phyloP scores from a whole-genome alignment of 2,329 filamentous ascomycete species.

The Diaporthe vexans region DNA sequence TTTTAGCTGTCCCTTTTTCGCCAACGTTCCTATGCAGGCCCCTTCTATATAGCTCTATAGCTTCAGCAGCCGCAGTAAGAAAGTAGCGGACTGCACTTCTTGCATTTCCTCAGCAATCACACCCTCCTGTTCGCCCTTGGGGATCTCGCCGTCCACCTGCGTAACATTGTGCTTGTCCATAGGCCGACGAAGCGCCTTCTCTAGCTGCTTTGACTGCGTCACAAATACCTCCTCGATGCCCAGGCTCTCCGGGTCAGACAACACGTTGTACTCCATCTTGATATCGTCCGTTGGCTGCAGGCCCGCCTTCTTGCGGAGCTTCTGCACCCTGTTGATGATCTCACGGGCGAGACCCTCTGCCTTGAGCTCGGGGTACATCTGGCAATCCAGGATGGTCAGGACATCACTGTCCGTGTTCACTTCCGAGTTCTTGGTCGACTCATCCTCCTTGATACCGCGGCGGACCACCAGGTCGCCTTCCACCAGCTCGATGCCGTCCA shows the following conservation, averaged over 20 bases:
- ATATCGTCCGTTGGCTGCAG: slow-evolving; percentile 94
- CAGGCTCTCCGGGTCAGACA: slow-evolving; percentile 83
- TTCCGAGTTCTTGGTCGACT: slow-evolving; percentile 80
- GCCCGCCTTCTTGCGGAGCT: slow-evolving; percentile 92
- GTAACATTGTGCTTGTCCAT: slow-evolving; percentile 78
- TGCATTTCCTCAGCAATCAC: slow-evolving; percentile 87
- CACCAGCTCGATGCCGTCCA: slow-evolving; percentile 88
- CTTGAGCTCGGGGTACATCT: slow-evolving; percentile 81
- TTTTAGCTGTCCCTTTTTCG: slow-evolving; percentile 3
- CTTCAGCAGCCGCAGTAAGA: slow-evolving; percentile 66
- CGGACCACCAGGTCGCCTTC: slow-evolving; percentile 88
- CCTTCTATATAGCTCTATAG: slow-evolving; percentile 35
- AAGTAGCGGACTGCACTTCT: slow-evolving; percentile 86
- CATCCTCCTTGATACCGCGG: slow-evolving; percentile 81
- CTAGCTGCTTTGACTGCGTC: slow-evolving; percentile 76
- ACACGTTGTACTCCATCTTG: slow-evolving; percentile 90
- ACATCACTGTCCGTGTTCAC: slow-evolving; percentile 92
- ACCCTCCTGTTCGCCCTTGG: slow-evolving; percentile 63
- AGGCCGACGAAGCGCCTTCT: slow-evolving; percentile 82
- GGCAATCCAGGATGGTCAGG: slow-evolving; percentile 85
- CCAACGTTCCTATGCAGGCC: not conserved
- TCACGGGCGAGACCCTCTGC: slow-evolving; percentile 88
- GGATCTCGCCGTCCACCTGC: slow-evolving; percentile 70
- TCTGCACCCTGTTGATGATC: slow-evolving; percentile 93
- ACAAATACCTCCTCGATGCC: slow-evolving; percentile 80